Evolutionary conservation across 1,139 yeast genomes (phyloP).

Genomic region (Geotrichum fermentans): DNA sequence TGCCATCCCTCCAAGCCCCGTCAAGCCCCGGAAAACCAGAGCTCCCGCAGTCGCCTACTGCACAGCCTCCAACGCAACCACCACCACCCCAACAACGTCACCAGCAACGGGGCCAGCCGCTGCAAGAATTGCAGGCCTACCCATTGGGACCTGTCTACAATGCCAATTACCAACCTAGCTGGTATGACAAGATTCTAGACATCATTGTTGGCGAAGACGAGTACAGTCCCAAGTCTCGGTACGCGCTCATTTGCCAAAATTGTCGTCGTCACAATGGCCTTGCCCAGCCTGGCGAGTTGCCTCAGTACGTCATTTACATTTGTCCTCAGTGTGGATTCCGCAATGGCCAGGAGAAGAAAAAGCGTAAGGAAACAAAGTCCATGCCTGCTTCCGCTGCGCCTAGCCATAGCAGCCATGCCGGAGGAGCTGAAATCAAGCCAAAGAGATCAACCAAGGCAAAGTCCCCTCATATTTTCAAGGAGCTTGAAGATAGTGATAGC

Average conservation of each 20-base stretch:
- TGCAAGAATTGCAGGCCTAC: background rate
- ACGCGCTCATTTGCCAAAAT: slow-evolving; percentile 64
- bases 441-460: too few species aligned
- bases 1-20: slow-evolving; percentile 2
- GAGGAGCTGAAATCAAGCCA: too few species aligned
- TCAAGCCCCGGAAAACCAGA: background rate
- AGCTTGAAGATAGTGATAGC: too few species aligned
- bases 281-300: slow-evolving; percentile 67
- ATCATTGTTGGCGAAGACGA: slow-evolving; percentile 69
- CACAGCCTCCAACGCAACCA: background rate
- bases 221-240: slow-evolving; percentile 55
- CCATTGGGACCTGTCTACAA: slow-evolving; percentile 11
- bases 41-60: slow-evolving; percentile 8
- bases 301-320: slow-evolving; percentile 52
- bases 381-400: background rate
- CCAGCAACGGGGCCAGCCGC: background rate
- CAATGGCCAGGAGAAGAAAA: slow-evolving; percentile 40
- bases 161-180: slow-evolving; percentile 29
- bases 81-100: slow-evolving; percentile 10
- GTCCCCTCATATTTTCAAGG: too few species aligned
- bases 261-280: slow-evolving; percentile 75
- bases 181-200: slow-evolving; percentile 46
- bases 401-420: background rate
- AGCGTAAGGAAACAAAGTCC: background rate
- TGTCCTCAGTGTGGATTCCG: slow-evolving; percentile 70